Evolutionary conservation across 345 rosid species (phyloP).

Genomic region (Erysimum cheiranthoides): DNA sequence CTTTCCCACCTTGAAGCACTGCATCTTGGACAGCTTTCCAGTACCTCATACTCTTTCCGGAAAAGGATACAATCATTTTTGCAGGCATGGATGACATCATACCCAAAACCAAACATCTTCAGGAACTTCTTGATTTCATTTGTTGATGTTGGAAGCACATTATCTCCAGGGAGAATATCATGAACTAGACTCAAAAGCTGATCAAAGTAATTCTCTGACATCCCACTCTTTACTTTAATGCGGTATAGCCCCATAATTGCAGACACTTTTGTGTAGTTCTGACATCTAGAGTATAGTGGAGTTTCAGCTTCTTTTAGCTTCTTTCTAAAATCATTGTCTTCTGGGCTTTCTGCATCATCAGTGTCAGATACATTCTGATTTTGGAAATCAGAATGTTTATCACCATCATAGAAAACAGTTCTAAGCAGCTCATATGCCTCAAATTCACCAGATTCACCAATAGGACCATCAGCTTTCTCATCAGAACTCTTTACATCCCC

Average conservation of each 20-base stretch:
- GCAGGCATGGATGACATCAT: background rate
- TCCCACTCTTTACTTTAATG: background rate
- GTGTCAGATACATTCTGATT: too few species aligned
- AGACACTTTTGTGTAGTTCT: background rate
- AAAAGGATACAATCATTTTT: background rate
- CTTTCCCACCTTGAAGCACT: background rate
- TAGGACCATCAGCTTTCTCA: background rate
- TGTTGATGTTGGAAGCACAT: background rate
- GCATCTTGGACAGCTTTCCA: background rate
- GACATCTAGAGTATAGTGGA: background rate
- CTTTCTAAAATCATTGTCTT: background rate
- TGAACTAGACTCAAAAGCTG: background rate
- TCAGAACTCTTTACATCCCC: background rate
- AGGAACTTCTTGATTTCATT: background rate
- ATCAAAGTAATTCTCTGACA: background rate
- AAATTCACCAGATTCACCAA: background rate
- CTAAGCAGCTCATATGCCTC: background rate
- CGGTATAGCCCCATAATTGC: background rate
- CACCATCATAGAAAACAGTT: background rate
- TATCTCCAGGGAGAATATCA: background rate
- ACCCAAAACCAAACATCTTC: background rate
- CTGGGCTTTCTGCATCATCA: too few species aligned
- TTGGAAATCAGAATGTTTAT: too few species aligned
- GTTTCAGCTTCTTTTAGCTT: background rate
- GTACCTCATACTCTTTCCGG: background rate